Evolutionary conservation across 2,329 filamentous ascomycete species (phyloP).

Genomic region (Stachybotrys chartarum): DNA sequence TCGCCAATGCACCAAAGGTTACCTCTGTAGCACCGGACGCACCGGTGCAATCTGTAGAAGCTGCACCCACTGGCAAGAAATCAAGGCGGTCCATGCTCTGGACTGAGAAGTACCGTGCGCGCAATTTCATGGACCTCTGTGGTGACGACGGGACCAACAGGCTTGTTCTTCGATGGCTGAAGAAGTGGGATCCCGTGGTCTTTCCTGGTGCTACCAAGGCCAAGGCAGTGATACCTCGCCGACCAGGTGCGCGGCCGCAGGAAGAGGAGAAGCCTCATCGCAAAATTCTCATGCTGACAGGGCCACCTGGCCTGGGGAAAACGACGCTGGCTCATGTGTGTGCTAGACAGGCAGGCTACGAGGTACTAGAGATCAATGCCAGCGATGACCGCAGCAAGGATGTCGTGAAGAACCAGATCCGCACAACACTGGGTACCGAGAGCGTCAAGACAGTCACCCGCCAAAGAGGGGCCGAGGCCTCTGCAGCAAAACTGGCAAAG

Average conservation of each 20-base stretch:
- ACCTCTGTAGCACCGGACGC: slow-evolving; percentile 18
- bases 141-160: slow-evolving; percentile 93
- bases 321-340: slow-evolving; percentile 96
- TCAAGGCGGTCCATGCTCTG: slow-evolving; percentile 60
- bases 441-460: slow-evolving; percentile 75
- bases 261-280: slow-evolving; percentile 71
- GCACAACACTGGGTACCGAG: slow-evolving; percentile 88
- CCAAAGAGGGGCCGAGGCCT: slow-evolving; percentile 42
- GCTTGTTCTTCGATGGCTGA: slow-evolving; percentile 85
- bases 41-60: slow-evolving; percentile 37
- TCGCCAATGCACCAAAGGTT: slow-evolving; percentile 27
- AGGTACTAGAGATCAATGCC: slow-evolving; percentile 94
- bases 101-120: slow-evolving; percentile 96
- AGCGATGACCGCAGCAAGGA: slow-evolving; percentile 88
- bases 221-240: slow-evolving; percentile 37
- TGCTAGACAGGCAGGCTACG: slow-evolving; percentile 89
- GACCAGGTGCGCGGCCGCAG: slow-evolving; percentile 34
- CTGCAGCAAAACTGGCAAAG: slow-evolving; percentile 62
- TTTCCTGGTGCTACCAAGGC: slow-evolving; percentile 69
- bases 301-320: slow-evolving; percentile 89
- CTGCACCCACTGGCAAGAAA: slow-evolving; percentile 23
- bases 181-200: slow-evolving; percentile 86
- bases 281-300: slow-evolving; percentile 85
- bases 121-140: slow-evolving; percentile 85
- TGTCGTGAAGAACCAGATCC: slow-evolving; percentile 85